Percentiles rank a stretch among this genome's conserved stretches.
phyloP scores from a whole-genome alignment of 2,329 filamentous ascomycete genomes.

The Diaporthe australafricana region DNA sequence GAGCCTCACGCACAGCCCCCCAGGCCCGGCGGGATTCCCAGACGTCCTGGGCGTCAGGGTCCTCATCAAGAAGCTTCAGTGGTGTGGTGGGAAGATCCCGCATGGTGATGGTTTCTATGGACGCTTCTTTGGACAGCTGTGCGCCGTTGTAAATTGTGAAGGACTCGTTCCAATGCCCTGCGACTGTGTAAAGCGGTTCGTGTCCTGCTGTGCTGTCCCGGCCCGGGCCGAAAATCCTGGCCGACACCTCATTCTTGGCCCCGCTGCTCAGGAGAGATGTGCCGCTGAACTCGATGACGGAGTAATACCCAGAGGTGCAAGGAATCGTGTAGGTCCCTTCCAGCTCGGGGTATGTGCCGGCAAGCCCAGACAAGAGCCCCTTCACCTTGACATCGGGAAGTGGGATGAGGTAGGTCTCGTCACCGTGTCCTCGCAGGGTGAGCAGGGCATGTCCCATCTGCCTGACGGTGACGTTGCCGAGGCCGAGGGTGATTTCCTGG shows the following conservation, averaged over 20 bases:
- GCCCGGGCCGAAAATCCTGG: constrained; percentile 39
- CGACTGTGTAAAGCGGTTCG: constrained; percentile 44
- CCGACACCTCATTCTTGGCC: constrained; percentile 41
- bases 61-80: constrained; percentile 22
- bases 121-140: constrained; percentile 9
- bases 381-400: constrained; percentile 43
- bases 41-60: constrained; percentile 25
- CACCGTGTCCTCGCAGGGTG: constrained; percentile 47
- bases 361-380: constrained; percentile 38
- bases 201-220: constrained; percentile 18
- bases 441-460: constrained; percentile 44
- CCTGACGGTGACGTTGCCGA: constrained; percentile 39
- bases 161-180: constrained; percentile 43
- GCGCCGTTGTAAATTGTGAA: constrained; percentile 40
- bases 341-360: constrained; percentile 41
- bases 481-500: constrained; percentile 42
- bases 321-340: constrained; percentile 44
- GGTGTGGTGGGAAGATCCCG: constrained; percentile 30
- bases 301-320: constrained; percentile 43
- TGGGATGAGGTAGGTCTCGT: constrained; percentile 44
- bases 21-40: constrained; percentile 35
- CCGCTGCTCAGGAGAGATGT: constrained; percentile 37
- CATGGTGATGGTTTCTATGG: constrained; percentile 14
- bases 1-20: constrained; percentile 28
- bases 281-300: constrained; percentile 42